These are phyloP conservation scores for Phanerochaete sordida DNA, from an alignment of 768 basidiomycete genomes.

Conservation along the genomic window DNA sequence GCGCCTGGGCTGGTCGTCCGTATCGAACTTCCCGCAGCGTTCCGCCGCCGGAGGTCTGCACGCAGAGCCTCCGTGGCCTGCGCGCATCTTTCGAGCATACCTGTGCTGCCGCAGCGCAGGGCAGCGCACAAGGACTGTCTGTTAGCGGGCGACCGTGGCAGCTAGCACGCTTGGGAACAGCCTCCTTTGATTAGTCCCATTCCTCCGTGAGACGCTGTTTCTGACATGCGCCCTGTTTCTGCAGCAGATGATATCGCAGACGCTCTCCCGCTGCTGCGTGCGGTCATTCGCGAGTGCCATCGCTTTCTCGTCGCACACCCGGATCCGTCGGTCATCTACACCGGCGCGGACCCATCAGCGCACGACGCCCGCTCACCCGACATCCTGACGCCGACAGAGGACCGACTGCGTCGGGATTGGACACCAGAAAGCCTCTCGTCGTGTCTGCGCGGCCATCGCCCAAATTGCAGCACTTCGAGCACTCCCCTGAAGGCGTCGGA, in stretches of 20 bases:
- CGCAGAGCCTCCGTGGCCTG: no score
- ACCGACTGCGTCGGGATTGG: conserved; percentile 20
- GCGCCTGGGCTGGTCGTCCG: background rate
- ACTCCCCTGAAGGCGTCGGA: conserved; percentile 26
- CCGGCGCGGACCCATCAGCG: conserved; percentile 16
- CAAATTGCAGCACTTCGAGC: background rate
- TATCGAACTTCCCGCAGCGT: background rate
- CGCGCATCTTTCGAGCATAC: no score
- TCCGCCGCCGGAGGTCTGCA: no score
- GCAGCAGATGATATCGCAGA: conserved; percentile 40
- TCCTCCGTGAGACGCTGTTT: background rate
- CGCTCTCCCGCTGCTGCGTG: conserved; percentile 53
- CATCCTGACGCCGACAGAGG: conserved; percentile 23
- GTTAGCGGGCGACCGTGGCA: no score
- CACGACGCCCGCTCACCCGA: conserved; percentile 13
- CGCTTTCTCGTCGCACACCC: conserved; percentile 52
- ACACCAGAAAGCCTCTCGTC: conserved; percentile 10
- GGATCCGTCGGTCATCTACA: conserved; percentile 54
- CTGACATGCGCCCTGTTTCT: background rate
- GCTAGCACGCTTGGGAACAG: background rate
- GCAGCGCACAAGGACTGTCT: no score
- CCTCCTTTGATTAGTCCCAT: background rate
- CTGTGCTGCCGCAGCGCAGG: no score
- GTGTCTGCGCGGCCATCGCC: background rate
- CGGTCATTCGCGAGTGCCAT: conserved; percentile 65